Conservation (phyloP, 148 eudicot species). For the Fagopyrum homotropicum region DNA sequence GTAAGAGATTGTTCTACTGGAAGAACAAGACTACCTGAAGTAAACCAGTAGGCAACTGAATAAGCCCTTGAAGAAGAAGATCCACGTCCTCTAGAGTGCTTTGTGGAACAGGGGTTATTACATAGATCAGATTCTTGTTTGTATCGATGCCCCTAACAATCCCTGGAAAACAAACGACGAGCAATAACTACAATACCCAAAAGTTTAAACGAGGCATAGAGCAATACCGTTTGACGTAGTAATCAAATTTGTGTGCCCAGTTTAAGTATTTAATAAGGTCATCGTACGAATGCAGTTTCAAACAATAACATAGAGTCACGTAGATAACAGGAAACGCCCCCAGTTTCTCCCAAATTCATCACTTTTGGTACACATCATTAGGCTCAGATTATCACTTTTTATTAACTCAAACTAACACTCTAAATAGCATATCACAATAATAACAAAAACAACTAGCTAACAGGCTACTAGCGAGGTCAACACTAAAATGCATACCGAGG, state of each 20-base stretch:
- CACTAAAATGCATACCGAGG: conserved; percentile 49
- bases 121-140: conserved; percentile 38
- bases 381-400: neutral
- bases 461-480: neutral
- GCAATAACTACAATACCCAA: neutral
- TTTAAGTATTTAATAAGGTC: neutral
- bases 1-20: neutral
- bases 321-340: too few relatives aligned
- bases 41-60: conserved; percentile 65
- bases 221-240: neutral
- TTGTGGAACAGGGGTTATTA: conserved; percentile 75
- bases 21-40: conserved; percentile 49
- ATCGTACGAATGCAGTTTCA: too few relatives aligned
- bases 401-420: too few relatives aligned
- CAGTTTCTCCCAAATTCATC: neutral
- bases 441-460: neutral
- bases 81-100: conserved; percentile 55
- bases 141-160: conserved; percentile 67
- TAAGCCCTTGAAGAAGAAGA: conserved; percentile 70
- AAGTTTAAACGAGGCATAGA: neutral
- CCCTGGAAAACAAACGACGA: conserved; percentile 33
- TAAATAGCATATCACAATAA: neutral
- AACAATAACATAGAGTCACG: too few relatives aligned
- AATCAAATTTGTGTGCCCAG: neutral
- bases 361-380: neutral